phyloP scores from a whole-genome alignment of 495 filamentous ascomycete genomes.

The Talaromyces trachyspermus region DNA sequence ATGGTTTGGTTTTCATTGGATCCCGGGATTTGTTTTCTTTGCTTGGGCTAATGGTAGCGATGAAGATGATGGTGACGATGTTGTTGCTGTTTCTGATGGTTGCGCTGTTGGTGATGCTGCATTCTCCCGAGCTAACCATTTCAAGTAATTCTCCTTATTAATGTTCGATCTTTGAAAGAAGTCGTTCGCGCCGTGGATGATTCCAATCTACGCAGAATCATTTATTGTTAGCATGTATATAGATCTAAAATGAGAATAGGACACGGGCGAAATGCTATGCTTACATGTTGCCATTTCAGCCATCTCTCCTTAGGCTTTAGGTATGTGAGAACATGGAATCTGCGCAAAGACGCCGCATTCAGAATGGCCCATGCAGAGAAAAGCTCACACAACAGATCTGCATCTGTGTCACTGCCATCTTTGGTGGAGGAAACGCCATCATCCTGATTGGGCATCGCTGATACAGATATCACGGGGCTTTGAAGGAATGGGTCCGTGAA shows the following conservation, averaged over 20 bases:
- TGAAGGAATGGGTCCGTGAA: conserved; percentile 8
- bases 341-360: conserved; percentile 11
- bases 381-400: conserved; percentile 33
- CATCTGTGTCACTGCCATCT: conserved; percentile 26
- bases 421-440: conserved; percentile 9
- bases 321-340: background rate
- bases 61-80: background rate
- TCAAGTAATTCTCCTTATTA: conserved; percentile 10
- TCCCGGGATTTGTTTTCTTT: too few species aligned
- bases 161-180: conserved; percentile 14
- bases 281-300: conserved; percentile 29
- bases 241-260: background rate
- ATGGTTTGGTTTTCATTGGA: too few species aligned
- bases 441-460: conserved; percentile 15
- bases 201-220: conserved; percentile 7
- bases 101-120: too few species aligned
- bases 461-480: conserved; percentile 19
- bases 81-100: background rate
- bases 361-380: conserved; percentile 38
- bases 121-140: conserved; percentile 4
- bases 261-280: background rate
- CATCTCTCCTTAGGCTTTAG: conserved; percentile 19
- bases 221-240: background rate
- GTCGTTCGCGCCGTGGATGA: conserved; percentile 10
- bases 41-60: background rate